phyloP scores from a whole-genome alignment of 2,329 filamentous ascomycete species.

The Colletotrichum australisinense region DNA sequence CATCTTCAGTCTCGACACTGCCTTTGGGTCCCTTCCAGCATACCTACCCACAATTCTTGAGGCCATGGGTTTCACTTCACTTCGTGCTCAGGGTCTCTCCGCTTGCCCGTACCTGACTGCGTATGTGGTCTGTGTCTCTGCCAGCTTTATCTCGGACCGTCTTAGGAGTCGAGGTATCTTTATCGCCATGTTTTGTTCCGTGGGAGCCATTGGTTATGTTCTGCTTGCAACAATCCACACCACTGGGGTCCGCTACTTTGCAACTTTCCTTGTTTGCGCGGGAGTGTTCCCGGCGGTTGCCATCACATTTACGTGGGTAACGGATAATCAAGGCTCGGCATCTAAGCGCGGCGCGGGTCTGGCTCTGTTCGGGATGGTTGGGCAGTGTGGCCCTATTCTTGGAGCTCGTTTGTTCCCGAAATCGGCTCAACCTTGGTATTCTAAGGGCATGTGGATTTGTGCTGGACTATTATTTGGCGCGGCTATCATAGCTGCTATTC shows the following conservation, averaged over 20 bases:
- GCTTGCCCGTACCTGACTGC: conserved; percentile 78
- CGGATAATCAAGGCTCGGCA: conserved; percentile 77
- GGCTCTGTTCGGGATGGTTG: conserved; percentile 68
- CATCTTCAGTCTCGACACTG: conserved; percentile 54
- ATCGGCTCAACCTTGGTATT: conserved; percentile 48
- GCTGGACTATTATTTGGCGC: conserved; percentile 51
- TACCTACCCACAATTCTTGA: conserved; percentile 73
- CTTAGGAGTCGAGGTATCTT: conserved; percentile 72
- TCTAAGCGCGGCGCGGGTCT: conserved; percentile 73
- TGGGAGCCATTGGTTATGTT: conserved; percentile 73
- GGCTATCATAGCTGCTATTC: conserved; percentile 1
- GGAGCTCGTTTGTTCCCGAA: conserved; percentile 73
- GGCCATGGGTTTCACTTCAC: conserved; percentile 74
- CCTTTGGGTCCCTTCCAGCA: conserved; percentile 60
- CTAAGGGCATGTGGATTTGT: conserved; percentile 52
- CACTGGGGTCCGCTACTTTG: conserved; percentile 57
- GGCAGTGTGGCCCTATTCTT: conserved; percentile 71
- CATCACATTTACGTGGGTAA: conserved; percentile 77
- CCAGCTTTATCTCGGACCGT: conserved; percentile 74
- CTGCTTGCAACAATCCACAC: conserved; percentile 67
- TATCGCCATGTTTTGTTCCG: conserved; percentile 65
- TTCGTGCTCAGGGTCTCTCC: conserved; percentile 78
- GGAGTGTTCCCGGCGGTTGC: conserved; percentile 73
- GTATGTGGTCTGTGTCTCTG: conserved; percentile 70
- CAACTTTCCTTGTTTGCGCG: conserved; percentile 57